These are phyloP conservation scores for Hypsizygus ulmarius DNA, from an alignment of 1,284 basidiomycete genomes.

Conservation along the genomic window DNA sequence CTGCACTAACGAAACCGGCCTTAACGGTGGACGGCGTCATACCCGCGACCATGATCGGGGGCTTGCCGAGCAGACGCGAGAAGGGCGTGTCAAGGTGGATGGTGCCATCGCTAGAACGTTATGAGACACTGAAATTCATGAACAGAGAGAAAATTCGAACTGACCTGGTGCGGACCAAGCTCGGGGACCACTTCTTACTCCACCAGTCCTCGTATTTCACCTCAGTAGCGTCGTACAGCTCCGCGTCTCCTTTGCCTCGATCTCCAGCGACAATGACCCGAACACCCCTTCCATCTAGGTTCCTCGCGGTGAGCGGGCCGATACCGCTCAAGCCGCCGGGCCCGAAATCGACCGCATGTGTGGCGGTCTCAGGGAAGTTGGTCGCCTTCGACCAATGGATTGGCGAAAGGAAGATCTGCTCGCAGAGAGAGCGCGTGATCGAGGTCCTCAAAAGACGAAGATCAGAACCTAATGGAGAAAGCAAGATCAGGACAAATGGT, in stretches of 20 bases:
- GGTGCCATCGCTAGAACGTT: constrained; percentile 70
- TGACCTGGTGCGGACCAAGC: constrained; percentile 86
- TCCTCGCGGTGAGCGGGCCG: constrained; percentile 86
- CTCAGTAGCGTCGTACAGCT: constrained; percentile 71
- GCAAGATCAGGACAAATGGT: constrained; percentile 12
- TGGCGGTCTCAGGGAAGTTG: constrained; percentile 84
- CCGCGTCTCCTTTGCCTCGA: constrained; percentile 81
- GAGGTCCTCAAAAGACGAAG: constrained; percentile 65
- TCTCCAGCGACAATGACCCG: constrained; percentile 86
- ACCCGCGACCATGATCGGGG: constrained; percentile 97
- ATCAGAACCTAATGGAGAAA: constrained; percentile 65
- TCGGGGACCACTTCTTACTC: constrained; percentile 85
- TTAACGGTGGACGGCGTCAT: constrained; percentile 97
- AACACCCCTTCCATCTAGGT: constrained; percentile 91
- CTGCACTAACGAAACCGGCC: constrained; percentile 87
- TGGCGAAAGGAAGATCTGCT: constrained; percentile 90
- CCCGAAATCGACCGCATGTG: constrained; percentile 95
- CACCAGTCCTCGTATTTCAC: constrained; percentile 87
- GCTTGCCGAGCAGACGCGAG: constrained; percentile 92
- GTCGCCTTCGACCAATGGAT: constrained; percentile 94
- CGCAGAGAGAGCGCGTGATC: constrained; percentile 80
- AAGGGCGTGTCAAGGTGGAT: constrained; percentile 94
- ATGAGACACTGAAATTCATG: constrained; percentile 10
- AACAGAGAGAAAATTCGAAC: constrained; percentile 18
- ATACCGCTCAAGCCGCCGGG: constrained; percentile 94